Evolutionary conservation across 495 filamentous ascomycete genomes (phyloP).

Genomic region (Letharia columbiana): DNA sequence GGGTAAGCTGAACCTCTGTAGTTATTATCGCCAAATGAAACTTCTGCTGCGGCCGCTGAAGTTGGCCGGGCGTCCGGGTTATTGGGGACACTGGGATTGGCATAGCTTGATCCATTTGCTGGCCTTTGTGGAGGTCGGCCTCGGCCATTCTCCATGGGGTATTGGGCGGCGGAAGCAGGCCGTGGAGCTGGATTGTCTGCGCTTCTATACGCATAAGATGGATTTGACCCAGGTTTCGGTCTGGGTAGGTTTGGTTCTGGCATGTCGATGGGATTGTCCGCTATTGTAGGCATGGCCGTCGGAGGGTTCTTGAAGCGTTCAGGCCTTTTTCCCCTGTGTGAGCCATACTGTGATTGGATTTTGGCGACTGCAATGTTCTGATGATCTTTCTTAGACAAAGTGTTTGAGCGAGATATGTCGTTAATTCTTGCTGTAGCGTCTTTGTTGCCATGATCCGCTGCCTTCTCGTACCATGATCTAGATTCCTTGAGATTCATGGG

Average conservation of each 20-base stretch:
- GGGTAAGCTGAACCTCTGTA: constrained; percentile 24
- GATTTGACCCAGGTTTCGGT: constrained; percentile 35
- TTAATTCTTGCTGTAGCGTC: constrained; percentile 78
- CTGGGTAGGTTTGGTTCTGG: constrained; percentile 52
- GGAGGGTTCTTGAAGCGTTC: constrained; percentile 50
- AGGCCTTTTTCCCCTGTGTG: constrained; percentile 60
- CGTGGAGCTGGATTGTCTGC: constrained; percentile 43
- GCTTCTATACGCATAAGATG: constrained; percentile 47
- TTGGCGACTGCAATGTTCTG: constrained; percentile 81
- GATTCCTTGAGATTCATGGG: constrained; percentile 74
- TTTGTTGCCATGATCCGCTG: constrained; percentile 83
- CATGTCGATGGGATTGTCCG: constrained; percentile 49
- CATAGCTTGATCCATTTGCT: constrained; percentile 13
- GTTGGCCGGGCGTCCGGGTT: constrained; percentile 45
- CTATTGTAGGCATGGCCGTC: constrained; percentile 47
- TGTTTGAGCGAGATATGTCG: constrained; percentile 75
- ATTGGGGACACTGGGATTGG: constrained; percentile 61
- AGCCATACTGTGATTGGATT: constrained; percentile 90
- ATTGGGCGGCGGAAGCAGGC: constrained; percentile 39
- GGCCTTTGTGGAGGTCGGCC: constrained; percentile 20
- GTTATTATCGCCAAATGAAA: constrained; percentile 24
- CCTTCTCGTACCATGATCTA: constrained; percentile 81
- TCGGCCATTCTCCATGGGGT: constrained; percentile 43
- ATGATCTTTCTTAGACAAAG: constrained; percentile 81
- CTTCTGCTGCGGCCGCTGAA: constrained; percentile 28